phyloP scores from a whole-genome alignment of 2,329 filamentous ascomycete genomes.

The Fusarium sp. region DNA sequence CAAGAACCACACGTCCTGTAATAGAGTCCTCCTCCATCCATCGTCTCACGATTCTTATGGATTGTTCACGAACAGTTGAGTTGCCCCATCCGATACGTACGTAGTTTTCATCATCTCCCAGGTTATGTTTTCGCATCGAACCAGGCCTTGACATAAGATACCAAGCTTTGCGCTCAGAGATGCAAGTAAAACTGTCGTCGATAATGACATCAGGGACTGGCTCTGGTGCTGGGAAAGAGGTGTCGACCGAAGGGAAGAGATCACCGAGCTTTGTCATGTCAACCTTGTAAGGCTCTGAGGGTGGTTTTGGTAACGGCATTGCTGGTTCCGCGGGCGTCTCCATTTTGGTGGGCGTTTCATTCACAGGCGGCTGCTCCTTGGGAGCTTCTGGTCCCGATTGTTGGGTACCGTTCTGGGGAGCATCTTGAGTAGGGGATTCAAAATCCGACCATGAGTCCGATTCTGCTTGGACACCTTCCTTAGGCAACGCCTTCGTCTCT shows the following conservation, averaged over 20 bases:
- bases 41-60: slow-evolving; percentile 67
- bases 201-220: slow-evolving; percentile 60
- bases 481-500: background rate
- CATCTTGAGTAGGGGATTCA: slow-evolving; percentile 27
- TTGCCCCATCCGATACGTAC: slow-evolving; percentile 66
- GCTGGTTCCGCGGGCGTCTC: background rate
- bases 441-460: slow-evolving; percentile 39
- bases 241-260: slow-evolving; percentile 47
- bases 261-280: slow-evolving; percentile 50
- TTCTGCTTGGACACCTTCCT: slow-evolving; percentile 1
- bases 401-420: background rate
- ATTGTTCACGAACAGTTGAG: slow-evolving; percentile 65
- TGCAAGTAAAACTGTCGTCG: slow-evolving; percentile 63
- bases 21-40: slow-evolving; percentile 76
- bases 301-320: slow-evolving; percentile 6
- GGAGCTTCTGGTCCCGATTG: background rate
- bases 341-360: background rate
- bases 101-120: slow-evolving; percentile 69
- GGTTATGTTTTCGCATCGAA: slow-evolving; percentile 66
- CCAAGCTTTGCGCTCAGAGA: slow-evolving; percentile 71
- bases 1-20: slow-evolving; percentile 58
- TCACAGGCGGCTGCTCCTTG: background rate
- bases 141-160: slow-evolving; percentile 72
- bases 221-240: slow-evolving; percentile 47
- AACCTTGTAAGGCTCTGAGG: slow-evolving; percentile 44